Base-by-base conservation (phyloP, 176 grass and related monocot species). In the Bolboschoenus planiculmis region DNA sequence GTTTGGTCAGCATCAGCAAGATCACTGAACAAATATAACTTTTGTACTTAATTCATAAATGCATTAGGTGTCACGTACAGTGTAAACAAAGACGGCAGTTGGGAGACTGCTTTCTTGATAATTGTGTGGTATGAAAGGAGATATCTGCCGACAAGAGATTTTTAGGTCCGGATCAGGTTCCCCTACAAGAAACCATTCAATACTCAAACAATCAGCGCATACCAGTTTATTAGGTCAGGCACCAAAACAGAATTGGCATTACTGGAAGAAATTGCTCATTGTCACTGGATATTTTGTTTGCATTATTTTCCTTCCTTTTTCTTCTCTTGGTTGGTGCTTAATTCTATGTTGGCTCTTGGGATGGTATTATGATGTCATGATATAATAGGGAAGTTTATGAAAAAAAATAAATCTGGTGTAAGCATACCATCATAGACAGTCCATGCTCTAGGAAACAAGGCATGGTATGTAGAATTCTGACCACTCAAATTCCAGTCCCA, bases 401-500 rank as follows among this genome's bases (percentile, higher is more conserved):
- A 88, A 77, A 48, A n/a, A 76, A 76, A 4, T 10, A 47, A 76
- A 76, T 5, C 68, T 43, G 42, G 40, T 23, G 68, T 40, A 74
- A 29, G 40, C 40, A 47, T 94, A 97, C 95, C 95, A 88, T 97
- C 95, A 90, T 97, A 97, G 82, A 97, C 87, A 83, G 92, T 97
- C 95, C 95, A 97, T 47, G 92, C 95, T 88, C 95, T 89, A 85
- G 95, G 95, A 81, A 97, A 97, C 65, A 97, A 91, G 79, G 95
- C 95, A 85, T 97, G 95, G 58, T 97, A 97, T 71, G 95, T 97
- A 3, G 95, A 97, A 86, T 87, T 90, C 70, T 94, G 92, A 23
- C 95, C 95, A 77, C 74, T 94, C 79, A 97, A 83, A 79, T 97
- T 97, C 95, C 95, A 97, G 78, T 94, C 92, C 95, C 95, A 97